Evolutionary conservation across 179 eudicot genomes (phyloP).

Genomic region (Sideroxylon spinosum): DNA sequence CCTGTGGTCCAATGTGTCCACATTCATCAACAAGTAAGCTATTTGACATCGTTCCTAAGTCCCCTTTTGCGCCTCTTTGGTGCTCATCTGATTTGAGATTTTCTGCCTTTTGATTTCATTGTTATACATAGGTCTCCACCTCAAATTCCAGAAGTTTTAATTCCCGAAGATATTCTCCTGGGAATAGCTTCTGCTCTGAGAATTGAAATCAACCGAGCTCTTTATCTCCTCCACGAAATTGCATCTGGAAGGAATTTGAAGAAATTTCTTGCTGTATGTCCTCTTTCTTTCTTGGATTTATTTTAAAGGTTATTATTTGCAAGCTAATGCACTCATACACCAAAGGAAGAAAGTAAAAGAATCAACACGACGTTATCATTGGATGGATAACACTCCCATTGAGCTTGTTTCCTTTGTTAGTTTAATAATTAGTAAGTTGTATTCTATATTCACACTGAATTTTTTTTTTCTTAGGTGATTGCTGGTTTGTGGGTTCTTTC

Average conservation of each 20-base stretch:
- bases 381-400: not conserved
- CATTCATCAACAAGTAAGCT: conserved; percentile 75
- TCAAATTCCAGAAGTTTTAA: conserved; percentile 57
- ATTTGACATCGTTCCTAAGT: not conserved
- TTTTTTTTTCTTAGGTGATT: conserved; percentile 47
- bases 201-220: conserved; percentile 68
- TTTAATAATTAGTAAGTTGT: not conserved
- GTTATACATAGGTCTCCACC: conserved; percentile 58
- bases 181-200: conserved; percentile 72
- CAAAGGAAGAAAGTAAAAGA: not conserved
- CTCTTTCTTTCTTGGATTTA: not conserved
- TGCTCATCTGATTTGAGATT: conserved; percentile 1
- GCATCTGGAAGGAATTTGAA: conserved; percentile 83
- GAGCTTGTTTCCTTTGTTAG: not conserved
- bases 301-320: conserved; percentile 7
- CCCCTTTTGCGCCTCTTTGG: too few relatives aligned
- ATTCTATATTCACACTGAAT: not conserved
- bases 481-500: conserved; percentile 83
- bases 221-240: conserved; percentile 58
- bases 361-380: not conserved
- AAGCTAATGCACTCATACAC: not conserved
- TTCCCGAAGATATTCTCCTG: conserved; percentile 66
- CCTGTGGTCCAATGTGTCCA: conserved; percentile 76
- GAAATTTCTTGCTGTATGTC: conserved; percentile 70
- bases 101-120: not conserved